Evolutionary conservation across 768 basidiomycete genomes (phyloP).

Genomic region (Hirschioporus abietinus): DNA sequence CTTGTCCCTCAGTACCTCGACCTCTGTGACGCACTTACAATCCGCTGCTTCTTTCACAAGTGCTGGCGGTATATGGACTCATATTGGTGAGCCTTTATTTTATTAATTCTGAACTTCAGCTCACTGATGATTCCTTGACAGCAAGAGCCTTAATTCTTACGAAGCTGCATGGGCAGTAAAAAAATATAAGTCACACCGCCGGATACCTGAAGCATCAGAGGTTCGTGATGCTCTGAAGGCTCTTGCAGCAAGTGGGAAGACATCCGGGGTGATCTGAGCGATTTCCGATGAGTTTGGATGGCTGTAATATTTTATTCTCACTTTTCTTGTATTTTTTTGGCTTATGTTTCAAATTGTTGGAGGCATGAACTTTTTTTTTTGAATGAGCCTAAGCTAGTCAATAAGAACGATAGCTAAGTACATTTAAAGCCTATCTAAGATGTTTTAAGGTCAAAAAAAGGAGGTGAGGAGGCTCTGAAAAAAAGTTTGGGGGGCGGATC

Average conservation of each 20-base stretch:
- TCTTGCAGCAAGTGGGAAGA: too few species aligned
- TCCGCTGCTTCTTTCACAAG: constrained; percentile 16
- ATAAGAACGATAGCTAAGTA: too few species aligned
- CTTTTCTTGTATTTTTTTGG: too few species aligned
- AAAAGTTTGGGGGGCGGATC: not conserved
- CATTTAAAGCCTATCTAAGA: too few species aligned
- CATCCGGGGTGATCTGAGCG: too few species aligned
- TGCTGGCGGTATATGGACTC: constrained; percentile 15
- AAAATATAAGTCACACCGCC: constrained; percentile 17
- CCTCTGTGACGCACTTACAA: constrained; percentile 14
- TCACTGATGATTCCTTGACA: constrained; percentile 3
- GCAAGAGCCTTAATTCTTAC: constrained; percentile 11
- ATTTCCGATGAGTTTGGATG: too few species aligned
- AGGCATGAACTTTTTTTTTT: too few species aligned
- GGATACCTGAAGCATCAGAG: not conserved
- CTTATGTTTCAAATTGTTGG: too few species aligned
- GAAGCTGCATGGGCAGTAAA: constrained; percentile 16
- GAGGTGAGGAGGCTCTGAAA: too few species aligned
- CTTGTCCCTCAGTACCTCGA: constrained; percentile 22
- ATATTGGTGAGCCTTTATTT: constrained; percentile 7
- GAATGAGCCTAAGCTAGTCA: too few species aligned
- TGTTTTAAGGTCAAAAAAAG: too few species aligned
- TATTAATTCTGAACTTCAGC: not conserved
- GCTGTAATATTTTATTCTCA: too few species aligned
- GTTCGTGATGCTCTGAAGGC: not conserved